Evolutionary conservation across 192 early-diverging fungal genomes (phyloP), one percentile per base, ranked within the genome.

Genomic region (Podila clonocystis): DNA sequence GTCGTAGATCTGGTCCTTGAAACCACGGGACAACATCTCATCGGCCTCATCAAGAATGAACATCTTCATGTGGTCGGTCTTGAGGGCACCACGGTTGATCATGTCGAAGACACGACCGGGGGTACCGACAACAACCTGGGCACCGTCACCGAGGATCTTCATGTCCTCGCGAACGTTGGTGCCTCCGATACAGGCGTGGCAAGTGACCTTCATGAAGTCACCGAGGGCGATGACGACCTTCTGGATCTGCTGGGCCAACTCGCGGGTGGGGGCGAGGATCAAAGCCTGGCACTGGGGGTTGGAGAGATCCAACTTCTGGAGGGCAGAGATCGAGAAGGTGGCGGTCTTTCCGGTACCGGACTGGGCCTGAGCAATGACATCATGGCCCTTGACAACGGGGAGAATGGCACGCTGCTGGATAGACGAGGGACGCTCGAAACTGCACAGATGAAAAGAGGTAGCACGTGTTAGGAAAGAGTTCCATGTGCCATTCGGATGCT

Each of bases 351-450:
- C 98, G 78, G 97, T 98, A 91, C 98, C 98, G 65, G 97, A 98
- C 90, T 99, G 97, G 36, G 98, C 98, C 91, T 99, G 98, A 63
- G 98, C 98, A 89, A 99, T 99, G 66, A 99, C 97, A 89, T 99
- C 98, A 85, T 91, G 94, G 58, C 91, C 93, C 89, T 95, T 96
- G 70, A 98, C 87, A 62, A 99, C 94, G 64, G 97, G 97, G 80
- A 96, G 87, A 72, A 98, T 98, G 65, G 97, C 97, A 83, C 97
- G 93, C 86, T 94, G 93, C 89, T 98, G 97, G 87, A 98, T 98
- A 62, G 95, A 89, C 55, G 97, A 98, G 50, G 97, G 97, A 78
- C 93, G 92, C 85, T 98, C 97, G 78, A 98, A 97, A 94, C 97
- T 95, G 41, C 1, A 45, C 13, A 45, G 41, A 45, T 1, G 17